These are phyloP conservation scores for Paraconiothyrium sp. DNA, from an alignment of 2,329 filamentous ascomycete genomes.

Conservation along the genomic window DNA sequence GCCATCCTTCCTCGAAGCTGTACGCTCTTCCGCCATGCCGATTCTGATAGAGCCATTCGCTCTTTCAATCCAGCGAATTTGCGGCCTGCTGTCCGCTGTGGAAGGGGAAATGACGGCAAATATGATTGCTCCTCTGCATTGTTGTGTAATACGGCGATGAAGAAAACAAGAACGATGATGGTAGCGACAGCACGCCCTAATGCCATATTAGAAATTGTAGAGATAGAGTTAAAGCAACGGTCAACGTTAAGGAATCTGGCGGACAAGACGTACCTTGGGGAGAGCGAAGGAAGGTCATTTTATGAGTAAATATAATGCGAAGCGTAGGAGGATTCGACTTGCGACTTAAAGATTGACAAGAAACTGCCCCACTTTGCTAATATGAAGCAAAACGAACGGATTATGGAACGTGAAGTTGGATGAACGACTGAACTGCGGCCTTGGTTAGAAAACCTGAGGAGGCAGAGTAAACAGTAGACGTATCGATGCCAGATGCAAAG, in stretches of 20 bases:
- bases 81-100: conserved; percentile 28
- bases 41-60: conserved; percentile 41
- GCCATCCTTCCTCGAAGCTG: conserved; percentile 40
- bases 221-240: neutral
- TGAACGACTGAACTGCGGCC: neutral
- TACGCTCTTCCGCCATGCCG: conserved; percentile 41
- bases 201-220: neutral
- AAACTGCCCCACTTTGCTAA: neutral
- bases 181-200: conserved; percentile 34
- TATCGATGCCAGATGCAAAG: conserved; percentile 1
- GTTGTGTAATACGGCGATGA: conserved; percentile 39
- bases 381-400: conserved; percentile 4
- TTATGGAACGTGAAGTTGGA: neutral
- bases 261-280: conserved; percentile 2
- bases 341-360: neutral
- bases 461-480: conserved; percentile 1
- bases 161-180: conserved; percentile 34
- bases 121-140: conserved; percentile 31
- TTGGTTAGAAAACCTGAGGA: neutral
- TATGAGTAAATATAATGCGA: neutral
- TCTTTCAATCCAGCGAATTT: conserved; percentile 33
- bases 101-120: conserved; percentile 35
- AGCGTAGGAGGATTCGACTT: neutral
- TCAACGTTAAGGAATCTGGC: conserved; percentile 5
- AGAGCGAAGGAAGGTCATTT: conserved; percentile 15